Evolutionary conservation across 192 early-diverging fungal species (phyloP), one percentile per base, ranked within the genome.

Genomic region (Coemansia sp.): DNA sequence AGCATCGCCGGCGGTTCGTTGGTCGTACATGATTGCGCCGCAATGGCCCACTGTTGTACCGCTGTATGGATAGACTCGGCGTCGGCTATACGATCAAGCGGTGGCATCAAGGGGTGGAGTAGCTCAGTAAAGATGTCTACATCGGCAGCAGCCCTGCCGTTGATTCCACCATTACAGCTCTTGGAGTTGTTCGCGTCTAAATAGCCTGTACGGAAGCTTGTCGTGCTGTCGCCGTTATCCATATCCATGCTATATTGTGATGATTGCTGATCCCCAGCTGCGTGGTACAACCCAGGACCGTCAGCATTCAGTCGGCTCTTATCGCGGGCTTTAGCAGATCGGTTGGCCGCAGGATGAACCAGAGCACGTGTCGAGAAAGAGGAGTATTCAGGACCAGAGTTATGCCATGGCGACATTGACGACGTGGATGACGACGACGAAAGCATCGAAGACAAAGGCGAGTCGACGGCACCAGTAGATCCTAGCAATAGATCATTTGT

Each of bases 311-410:
- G 46, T n/a, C 53, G 61, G 18, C 50, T 67, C 20, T 79, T 79
- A 47, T 76, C 81, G 49, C 73, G 81, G 22, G 81, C 73, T 65
- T 68, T 75, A 6, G 46, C 33, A 8, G 76, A 73, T 12, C 77
- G 61, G 50, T 52, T 64, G 3, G 66, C 53, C 5, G 72, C 64
- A 11, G 77, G 73, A n/a, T 62, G 41, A 65, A 68, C 72, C 46
- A 67, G 31, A 11, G 20, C 36, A 4, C 61, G 34, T 24, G 36
- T 11, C 36, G 34, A 18, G 11, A 38, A 22, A 18, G 31, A 62
- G 18, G 61, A 20, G 4, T 18, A 22, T 2, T 24, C 38, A 1
- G 7, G 61, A 18, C 36, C 36, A 62, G 61, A 20, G 38, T 38
- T 24, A 20, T 62, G 20, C 16, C 36, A 62, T 40, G 38, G 3